phyloP scores from a whole-genome alignment of 2,329 filamentous ascomycete species.

The Didymella glomerata region DNA sequence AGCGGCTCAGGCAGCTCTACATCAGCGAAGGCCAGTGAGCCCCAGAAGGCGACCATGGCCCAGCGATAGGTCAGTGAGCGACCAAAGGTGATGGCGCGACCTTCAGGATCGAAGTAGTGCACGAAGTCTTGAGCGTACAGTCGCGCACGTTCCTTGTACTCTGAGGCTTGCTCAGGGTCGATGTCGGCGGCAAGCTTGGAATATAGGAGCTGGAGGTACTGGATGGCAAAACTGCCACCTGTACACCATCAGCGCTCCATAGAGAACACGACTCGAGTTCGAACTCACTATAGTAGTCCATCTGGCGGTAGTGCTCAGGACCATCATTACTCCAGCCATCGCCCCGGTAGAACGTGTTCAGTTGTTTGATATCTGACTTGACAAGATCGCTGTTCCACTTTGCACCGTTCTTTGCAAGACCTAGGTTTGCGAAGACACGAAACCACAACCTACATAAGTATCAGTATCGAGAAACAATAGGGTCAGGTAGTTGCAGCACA shows the following conservation, averaged over 20 bases:
- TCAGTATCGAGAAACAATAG: conserved; percentile 24
- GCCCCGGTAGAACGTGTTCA: conserved; percentile 83
- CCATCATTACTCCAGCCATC: conserved; percentile 86
- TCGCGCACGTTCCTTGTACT: conserved; percentile 74
- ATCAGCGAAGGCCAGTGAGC: conserved; percentile 76
- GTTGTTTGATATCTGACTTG: conserved; percentile 77
- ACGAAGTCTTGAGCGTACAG: conserved; percentile 74
- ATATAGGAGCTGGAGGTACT: conserved; percentile 80
- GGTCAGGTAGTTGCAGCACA: conserved; percentile 5
- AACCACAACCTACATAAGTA: conserved; percentile 75
- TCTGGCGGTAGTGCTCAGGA: conserved; percentile 79
- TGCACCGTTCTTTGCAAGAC: conserved; percentile 76
- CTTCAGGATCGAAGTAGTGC: conserved; percentile 78
- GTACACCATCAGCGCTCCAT: too few species aligned
- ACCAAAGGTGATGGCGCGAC: conserved; percentile 77
- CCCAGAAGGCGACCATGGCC: conserved; percentile 86
- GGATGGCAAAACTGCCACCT: conserved; percentile 83
- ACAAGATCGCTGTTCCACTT: conserved; percentile 74
- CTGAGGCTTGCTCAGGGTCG: conserved; percentile 70
- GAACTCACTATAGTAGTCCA: conserved; percentile 87
- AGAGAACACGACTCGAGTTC: too few species aligned
- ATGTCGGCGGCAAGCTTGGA: conserved; percentile 72
- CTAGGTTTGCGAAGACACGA: conserved; percentile 82
- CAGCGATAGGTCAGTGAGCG: conserved; percentile 83
- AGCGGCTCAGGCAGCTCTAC: conserved; percentile 76